Evolutionary conservation across 2,329 filamentous ascomycete genomes (phyloP).

Genomic region (Didymella exigua): DNA sequence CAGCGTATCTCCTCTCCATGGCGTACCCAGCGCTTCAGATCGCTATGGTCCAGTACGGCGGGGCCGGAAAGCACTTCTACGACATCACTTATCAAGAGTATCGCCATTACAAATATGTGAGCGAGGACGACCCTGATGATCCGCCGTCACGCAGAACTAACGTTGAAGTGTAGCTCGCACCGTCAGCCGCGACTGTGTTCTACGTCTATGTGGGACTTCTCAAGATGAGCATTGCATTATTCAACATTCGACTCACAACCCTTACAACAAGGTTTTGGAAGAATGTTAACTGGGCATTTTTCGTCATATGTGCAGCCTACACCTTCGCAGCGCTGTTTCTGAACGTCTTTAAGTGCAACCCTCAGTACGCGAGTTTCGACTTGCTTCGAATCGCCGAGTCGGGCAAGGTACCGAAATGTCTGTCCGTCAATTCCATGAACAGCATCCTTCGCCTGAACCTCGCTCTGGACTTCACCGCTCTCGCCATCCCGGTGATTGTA

Average conservation of each 20-base stretch:
- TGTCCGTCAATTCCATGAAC: conserved; percentile 9
- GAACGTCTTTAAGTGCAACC: conserved; percentile 12
- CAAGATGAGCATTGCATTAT: conserved; percentile 13
- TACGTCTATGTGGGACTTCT: conserved; percentile 12
- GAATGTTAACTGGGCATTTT: conserved; percentile 8
- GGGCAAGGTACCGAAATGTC: conserved; percentile 9
- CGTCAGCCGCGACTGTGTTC: conserved; percentile 6
- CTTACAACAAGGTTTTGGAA: conserved; percentile 9
- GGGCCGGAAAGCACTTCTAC: conserved; percentile 11
- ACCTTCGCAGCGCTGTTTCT: conserved; percentile 4
- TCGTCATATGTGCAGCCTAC: conserved; percentile 8
- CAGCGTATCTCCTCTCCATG: conserved; percentile 10
- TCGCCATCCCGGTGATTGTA: conserved; percentile 8
- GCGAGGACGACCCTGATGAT: not conserved
- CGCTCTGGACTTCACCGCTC: conserved; percentile 12
- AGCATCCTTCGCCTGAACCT: conserved; percentile 12
- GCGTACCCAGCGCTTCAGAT: conserved; percentile 11
- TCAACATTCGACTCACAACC: conserved; percentile 14
- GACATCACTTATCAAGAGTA: conserved; percentile 15
- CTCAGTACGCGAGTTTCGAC: conserved; percentile 9
- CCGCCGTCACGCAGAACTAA: not conserved
- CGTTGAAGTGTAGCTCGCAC: conserved; percentile 5
- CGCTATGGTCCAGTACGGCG: conserved; percentile 9
- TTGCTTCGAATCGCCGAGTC: conserved; percentile 10
- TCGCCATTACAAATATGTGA: conserved; percentile 6